Conservation (phyloP, 106 monocot species). For the Dendrobium catenatum region DNA sequence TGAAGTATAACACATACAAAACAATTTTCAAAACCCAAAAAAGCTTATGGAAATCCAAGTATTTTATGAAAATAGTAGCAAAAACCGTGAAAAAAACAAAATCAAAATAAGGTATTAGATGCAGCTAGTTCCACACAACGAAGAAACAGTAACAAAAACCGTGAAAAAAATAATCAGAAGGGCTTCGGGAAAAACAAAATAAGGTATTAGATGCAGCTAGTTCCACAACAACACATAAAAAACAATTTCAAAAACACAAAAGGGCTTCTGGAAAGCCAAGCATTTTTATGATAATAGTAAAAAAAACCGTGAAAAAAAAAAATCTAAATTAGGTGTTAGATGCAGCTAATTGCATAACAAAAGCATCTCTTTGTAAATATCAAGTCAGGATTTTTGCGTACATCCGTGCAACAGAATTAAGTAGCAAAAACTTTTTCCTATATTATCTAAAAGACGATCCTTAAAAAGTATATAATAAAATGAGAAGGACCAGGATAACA, state of each 20-base stretch:
- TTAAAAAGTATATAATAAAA: neutral
- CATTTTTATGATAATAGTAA: neutral
- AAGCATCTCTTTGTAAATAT: too few relatives aligned
- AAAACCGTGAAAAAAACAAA: neutral
- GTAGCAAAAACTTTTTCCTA: neutral
- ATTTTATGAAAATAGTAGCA: neutral
- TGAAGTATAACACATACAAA: neutral
- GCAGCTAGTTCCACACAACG: neutral
- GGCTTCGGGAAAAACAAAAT: neutral
- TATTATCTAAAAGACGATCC: neutral
- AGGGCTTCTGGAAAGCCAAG: neutral
- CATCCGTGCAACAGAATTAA: neutral
- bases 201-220: neutral
- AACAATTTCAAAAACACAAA: neutral
- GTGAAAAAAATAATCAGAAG: neutral
- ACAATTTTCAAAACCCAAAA: neutral
- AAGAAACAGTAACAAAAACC: neutral
- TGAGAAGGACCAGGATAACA: neutral
- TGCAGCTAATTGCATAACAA: neutral
- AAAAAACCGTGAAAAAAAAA: neutral
- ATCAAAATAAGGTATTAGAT: neutral
- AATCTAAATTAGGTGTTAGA: neutral
- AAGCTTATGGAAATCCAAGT: neutral
- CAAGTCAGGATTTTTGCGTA: too few relatives aligned
- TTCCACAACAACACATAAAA: neutral